Evolutionary conservation across 148 eudicot genomes (phyloP).

Genomic region (Beta vulgaris): DNA sequence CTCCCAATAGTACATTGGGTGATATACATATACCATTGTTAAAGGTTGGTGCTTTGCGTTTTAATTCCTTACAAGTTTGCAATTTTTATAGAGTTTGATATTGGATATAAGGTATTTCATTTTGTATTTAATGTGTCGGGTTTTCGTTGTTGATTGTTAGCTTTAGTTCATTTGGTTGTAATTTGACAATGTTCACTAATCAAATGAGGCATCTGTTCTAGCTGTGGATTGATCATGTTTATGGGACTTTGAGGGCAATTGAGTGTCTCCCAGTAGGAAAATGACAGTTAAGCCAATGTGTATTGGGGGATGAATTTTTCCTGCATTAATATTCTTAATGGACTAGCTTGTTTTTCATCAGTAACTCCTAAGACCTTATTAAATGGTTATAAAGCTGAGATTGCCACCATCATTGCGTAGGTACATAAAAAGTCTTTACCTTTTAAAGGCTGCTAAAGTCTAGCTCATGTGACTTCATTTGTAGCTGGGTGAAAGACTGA

Average conservation of each 20-base stretch:
- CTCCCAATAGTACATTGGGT: slow-evolving; percentile 71
- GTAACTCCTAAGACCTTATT: background rate
- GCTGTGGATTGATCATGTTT: background rate
- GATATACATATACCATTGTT: slow-evolving; percentile 86
- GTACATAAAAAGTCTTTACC: background rate
- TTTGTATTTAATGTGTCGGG: background rate
- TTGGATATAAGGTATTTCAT: background rate
- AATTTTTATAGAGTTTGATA: slow-evolving; percentile 9
- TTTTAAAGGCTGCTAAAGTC: background rate
- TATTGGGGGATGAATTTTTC: background rate
- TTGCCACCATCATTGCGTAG: background rate
- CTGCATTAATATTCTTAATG: too few species aligned
- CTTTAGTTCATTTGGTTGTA: background rate
- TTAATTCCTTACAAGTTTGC: background rate
- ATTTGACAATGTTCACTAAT: background rate
- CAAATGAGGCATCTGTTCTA: background rate
- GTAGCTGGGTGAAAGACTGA: background rate
- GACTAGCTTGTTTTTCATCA: background rate
- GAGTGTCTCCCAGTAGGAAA: background rate
- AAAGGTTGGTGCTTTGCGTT: slow-evolving; percentile 59
- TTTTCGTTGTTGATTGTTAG: background rate
- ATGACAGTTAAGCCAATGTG: background rate
- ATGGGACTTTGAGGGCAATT: background rate
- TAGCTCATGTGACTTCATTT: background rate
- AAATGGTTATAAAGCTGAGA: background rate